A percentile compares a stretch with the other conserved stretches of the same genome.
Evolutionary conservation across 306 rosid genomes (phyloP).

Genomic region (Crotalaria pallida): DNA sequence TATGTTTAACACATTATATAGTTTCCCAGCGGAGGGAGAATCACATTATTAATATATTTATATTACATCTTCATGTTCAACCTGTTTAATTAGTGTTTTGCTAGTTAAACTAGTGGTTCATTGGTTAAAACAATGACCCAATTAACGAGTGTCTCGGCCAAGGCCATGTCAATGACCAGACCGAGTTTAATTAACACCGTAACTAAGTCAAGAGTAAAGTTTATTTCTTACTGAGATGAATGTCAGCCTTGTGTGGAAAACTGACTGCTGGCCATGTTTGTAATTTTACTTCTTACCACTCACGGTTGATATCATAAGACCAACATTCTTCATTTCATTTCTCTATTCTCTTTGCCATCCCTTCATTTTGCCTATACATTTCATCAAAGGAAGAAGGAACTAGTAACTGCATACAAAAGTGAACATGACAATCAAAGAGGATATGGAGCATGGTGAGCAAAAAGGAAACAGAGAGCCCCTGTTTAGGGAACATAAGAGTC

Average conservation of each 20-base stretch:
- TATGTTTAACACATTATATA: too few relatives aligned
- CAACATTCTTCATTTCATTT: neutral
- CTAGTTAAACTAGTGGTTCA: too few relatives aligned
- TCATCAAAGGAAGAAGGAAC: neutral
- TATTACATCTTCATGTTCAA: too few relatives aligned
- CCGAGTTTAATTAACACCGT: too few relatives aligned
- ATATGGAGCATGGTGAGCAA: conserved; percentile 36
- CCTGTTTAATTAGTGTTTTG: too few relatives aligned
- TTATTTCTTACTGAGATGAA: too few relatives aligned
- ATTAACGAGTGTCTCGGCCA: too few relatives aligned
- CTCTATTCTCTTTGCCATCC: neutral
- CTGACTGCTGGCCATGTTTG: neutral
- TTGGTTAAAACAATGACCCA: too few relatives aligned
- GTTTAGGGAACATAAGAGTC: conserved; percentile 9
- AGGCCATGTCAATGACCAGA: too few relatives aligned
- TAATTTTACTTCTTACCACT: neutral
- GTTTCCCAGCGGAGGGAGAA: too few relatives aligned
- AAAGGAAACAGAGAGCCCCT: conserved; percentile 42
- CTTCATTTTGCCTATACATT: neutral
- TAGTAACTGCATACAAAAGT: neutral
- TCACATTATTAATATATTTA: too few relatives aligned
- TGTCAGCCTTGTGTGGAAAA: conserved; percentile 1
- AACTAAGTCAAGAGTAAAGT: neutral
- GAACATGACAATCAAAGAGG: conserved; percentile 52
- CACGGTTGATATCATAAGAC: neutral